phyloP scores from a whole-genome alignment of 176 grass and related monocot species.

The maize (Zea mays) region Zm-B73-REFERENCE-NAM-5.0 NC_050103.1:119065001-119065500 shows the following conservation, averaged over 20 bases:
- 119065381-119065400: conserved; percentile 12
- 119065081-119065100: background rate
- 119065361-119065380: background rate
- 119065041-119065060: background rate
- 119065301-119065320: background rate
- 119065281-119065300: background rate
- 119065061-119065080: background rate
- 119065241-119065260: background rate
- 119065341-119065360: background rate
- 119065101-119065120: background rate
- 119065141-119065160: background rate
- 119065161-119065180: background rate
- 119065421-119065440: conserved; percentile 87
- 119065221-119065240: background rate
- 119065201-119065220: background rate
- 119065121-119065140: background rate
- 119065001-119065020: background rate
- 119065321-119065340: background rate
- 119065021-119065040: background rate
- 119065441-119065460: conserved; percentile 86
- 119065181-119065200: background rate
- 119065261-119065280: background rate
- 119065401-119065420: conserved; percentile 42
- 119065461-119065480: conserved; percentile 70
- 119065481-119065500: conserved; percentile 59